Conservation (phyloP, 176 grass and related monocot species). For the Stipa capillata region DNA sequence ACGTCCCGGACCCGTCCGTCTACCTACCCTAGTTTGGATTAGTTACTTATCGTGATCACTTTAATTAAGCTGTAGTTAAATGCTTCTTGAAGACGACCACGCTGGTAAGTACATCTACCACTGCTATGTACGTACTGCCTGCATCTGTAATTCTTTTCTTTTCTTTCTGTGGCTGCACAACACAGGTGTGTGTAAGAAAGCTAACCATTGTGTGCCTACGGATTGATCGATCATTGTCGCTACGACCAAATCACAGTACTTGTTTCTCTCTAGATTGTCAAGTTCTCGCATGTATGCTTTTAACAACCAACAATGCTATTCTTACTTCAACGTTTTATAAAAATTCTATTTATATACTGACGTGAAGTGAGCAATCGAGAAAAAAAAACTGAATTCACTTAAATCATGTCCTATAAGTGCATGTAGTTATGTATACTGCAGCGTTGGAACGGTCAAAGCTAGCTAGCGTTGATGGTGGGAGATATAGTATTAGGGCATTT, state of each 20-base stretch:
- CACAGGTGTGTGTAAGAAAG: slow-evolving; percentile 28
- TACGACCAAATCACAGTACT: background rate
- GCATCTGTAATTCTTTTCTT: background rate
- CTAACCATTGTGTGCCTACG: slow-evolving; percentile 14
- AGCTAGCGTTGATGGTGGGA: too few relatives aligned
- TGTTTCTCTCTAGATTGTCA: background rate
- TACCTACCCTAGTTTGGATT: slow-evolving; percentile 43
- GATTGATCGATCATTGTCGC: background rate
- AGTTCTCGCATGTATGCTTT: background rate
- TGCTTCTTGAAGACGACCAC: slow-evolving; percentile 26
- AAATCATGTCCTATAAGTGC: too few relatives aligned
- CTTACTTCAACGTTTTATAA: background rate
- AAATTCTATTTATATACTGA: too few relatives aligned
- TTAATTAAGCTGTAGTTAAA: slow-evolving; percentile 26
- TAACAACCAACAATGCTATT: background rate
- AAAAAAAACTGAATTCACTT: too few relatives aligned
- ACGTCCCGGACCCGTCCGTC: slow-evolving; percentile 28
- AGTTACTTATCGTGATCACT: slow-evolving; percentile 10
- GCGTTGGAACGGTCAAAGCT: too few relatives aligned
- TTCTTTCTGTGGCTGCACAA: slow-evolving; percentile 11
- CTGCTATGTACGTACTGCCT: background rate
- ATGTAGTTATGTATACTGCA: too few relatives aligned
- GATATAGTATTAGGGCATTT: too few relatives aligned
- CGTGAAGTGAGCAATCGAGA: too few relatives aligned
- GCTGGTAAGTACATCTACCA: background rate